Conservation (phyloP, 129 eudicot species). For the Mikania micrantha region DNA sequence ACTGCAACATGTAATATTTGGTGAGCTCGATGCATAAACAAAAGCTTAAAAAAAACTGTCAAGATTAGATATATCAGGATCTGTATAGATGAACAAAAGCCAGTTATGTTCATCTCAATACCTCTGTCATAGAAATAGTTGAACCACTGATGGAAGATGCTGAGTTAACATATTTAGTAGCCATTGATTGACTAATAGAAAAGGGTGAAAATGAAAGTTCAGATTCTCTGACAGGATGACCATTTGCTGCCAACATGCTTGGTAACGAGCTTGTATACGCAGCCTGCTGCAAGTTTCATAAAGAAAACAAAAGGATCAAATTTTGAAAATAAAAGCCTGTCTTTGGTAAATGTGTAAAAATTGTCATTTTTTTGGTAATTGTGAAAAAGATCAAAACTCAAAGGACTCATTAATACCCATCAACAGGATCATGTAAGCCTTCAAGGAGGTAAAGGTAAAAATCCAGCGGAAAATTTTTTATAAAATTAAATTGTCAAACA, state of each 20-base stretch:
- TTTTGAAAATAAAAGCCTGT: no score
- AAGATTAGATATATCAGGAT: not conserved
- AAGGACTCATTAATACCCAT: no score
- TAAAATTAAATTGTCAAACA: not conserved
- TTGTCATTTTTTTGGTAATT: no score
- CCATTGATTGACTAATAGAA: conserved; percentile 57
- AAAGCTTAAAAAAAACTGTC: no score
- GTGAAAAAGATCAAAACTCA: no score
- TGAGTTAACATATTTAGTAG: conserved; percentile 58
- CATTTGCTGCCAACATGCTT: conserved; percentile 60
- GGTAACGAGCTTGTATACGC: conserved; percentile 62
- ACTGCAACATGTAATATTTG: no score
- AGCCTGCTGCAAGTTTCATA: conserved; percentile 26
- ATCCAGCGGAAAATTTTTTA: not conserved
- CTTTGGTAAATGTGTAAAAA: no score
- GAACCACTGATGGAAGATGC: conserved; percentile 62
- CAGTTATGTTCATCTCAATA: conserved; percentile 18
- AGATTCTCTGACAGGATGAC: conserved; percentile 60
- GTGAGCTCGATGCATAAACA: not conserved
- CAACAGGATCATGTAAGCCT: no score
- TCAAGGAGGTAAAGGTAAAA: not conserved
- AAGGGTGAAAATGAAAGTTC: conserved; percentile 77
- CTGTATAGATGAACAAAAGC: not conserved
- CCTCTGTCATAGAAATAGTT: conserved; percentile 79
- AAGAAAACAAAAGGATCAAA: no score